Evolutionary conservation across 345 rosid genomes (phyloP).

Genomic region (Moricandia arvensis): DNA sequence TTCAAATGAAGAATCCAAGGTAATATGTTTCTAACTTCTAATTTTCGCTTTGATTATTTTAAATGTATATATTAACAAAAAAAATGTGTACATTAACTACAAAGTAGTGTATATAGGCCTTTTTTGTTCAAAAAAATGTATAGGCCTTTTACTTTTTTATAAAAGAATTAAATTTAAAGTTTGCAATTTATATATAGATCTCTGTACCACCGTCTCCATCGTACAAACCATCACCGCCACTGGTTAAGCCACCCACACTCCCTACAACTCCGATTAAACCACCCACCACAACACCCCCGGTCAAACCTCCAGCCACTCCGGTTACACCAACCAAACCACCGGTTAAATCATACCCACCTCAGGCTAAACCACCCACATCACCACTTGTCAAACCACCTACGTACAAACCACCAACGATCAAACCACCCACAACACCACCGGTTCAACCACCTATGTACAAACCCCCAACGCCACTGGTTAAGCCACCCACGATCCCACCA

Average conservation of each 20-base stretch:
- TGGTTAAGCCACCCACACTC: conserved; percentile 20
- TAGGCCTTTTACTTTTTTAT: neutral
- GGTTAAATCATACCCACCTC: conserved; percentile 18
- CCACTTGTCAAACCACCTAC: conserved; percentile 17
- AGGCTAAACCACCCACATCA: conserved; percentile 7
- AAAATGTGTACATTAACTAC: neutral
- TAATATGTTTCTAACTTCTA: neutral
- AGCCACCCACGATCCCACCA: neutral
- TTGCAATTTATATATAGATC: conserved; percentile 21
- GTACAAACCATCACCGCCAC: conserved; percentile 21
- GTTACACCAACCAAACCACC: conserved; percentile 28
- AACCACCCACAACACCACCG: conserved; percentile 20
- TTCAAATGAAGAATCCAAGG: conserved; percentile 23
- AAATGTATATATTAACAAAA: neutral
- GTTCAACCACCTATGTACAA: conserved; percentile 21
- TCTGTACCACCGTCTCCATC: conserved; percentile 31
- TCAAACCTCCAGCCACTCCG: conserved; percentile 29
- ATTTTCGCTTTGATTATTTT: neutral
- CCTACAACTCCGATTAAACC: conserved; percentile 33
- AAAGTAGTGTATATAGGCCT: neutral
- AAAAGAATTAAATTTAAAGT: neutral
- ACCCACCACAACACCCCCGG: conserved; percentile 23
- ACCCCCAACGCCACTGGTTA: conserved; percentile 10
- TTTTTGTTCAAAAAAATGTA: neutral
- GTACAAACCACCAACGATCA: conserved; percentile 15